These are phyloP conservation scores for Penicillium herquei DNA, from an alignment of 495 filamentous ascomycete genomes.

Conservation along the genomic window DNA sequence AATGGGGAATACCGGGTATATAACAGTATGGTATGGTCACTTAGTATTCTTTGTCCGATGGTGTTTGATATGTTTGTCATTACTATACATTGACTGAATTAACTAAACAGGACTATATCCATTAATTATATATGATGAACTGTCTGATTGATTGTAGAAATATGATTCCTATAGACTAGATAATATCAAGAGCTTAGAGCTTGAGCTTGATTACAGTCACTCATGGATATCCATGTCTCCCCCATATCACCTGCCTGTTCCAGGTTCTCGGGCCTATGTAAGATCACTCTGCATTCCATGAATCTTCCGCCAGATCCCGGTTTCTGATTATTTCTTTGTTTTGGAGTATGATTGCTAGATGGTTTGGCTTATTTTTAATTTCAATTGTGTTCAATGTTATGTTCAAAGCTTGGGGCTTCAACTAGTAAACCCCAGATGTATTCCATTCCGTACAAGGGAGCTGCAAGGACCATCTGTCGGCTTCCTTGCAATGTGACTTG, in stretches of 20 bases:
- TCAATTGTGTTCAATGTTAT: too few relatives aligned
- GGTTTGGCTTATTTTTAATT: neutral
- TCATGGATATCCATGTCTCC: constrained; percentile 4
- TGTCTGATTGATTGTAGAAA: neutral
- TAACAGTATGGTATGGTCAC: constrained; percentile 13
- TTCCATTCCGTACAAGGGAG: constrained; percentile 12
- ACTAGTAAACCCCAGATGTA: too few relatives aligned
- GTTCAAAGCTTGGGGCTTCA: too few relatives aligned
- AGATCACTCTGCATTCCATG: neutral
- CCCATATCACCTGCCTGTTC: neutral
- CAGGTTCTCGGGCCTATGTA: neutral
- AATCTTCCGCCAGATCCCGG: neutral
- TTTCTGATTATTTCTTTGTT: neutral
- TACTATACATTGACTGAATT: neutral
- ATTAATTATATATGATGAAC: too few relatives aligned
- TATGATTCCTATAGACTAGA: neutral
- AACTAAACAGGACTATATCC: neutral
- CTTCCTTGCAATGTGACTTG: constrained; percentile 37
- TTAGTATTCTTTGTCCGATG: neutral
- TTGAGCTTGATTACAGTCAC: too few relatives aligned
- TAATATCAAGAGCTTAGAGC: too few relatives aligned
- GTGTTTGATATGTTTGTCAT: neutral
- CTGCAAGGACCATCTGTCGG: constrained; percentile 38
- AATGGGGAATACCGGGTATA: neutral
- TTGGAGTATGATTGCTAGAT: neutral